These are phyloP conservation scores for Claviceps sp. DNA, from an alignment of 2,329 filamentous ascomycete species.

Conservation along the genomic window DNA sequence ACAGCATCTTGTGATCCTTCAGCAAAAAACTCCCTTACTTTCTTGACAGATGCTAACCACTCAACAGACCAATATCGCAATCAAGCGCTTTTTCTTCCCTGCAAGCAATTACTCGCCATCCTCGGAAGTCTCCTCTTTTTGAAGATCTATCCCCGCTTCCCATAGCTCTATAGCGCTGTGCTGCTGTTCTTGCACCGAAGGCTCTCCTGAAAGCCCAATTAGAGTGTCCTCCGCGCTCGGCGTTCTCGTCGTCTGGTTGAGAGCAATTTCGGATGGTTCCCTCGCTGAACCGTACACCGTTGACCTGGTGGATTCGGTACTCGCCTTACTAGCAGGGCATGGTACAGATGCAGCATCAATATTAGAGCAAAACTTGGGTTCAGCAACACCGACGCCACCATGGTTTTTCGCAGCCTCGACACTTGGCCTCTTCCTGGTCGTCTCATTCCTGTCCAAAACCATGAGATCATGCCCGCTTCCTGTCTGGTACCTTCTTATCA, in stretches of 20 bases:
- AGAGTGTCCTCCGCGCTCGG: background rate
- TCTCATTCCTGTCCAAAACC: background rate
- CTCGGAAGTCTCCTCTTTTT: background rate
- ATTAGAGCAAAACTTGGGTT: background rate
- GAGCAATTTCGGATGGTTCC: background rate
- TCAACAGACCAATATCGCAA: background rate
- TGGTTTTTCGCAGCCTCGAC: background rate
- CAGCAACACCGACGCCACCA: background rate
- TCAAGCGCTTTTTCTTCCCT: background rate
- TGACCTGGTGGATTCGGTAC: background rate
- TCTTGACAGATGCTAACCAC: background rate
- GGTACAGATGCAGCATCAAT: background rate
- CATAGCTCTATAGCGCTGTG: slow-evolving; percentile 4
- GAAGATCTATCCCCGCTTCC: background rate
- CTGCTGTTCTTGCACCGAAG: background rate
- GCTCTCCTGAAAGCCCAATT: background rate
- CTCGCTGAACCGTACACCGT: background rate
- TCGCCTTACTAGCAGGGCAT: background rate
- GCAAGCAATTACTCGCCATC: background rate
- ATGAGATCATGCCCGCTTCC: background rate
- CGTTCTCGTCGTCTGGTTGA: background rate
- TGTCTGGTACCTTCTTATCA: background rate
- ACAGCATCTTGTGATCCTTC: background rate
- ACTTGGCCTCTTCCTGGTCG: background rate
- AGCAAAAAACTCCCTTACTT: no score